Base-by-base conservation (phyloP, 2,329 filamentous ascomycete genomes). In the Teratosphaeria destructans region DNA sequence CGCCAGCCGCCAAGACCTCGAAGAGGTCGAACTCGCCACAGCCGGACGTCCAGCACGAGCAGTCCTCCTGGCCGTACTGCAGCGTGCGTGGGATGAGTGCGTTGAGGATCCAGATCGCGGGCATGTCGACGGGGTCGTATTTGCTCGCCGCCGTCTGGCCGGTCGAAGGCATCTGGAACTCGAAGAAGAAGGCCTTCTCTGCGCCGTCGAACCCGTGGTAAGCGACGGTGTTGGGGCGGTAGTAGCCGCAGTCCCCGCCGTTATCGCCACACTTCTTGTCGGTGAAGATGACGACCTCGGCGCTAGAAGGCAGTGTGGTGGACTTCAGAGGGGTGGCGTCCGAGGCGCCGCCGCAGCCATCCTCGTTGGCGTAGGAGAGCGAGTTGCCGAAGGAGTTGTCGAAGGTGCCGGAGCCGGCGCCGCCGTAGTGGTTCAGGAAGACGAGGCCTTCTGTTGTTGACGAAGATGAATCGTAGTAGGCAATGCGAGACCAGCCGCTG, bases 21-120 rank as follows among this genome's bases (percentile, higher is more conserved):
- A 87, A 85, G 58, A 91, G 79, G 68, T 93, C 89, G 62, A 88
- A 82, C 75, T 93, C 89, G 66, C 87, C 88, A 70, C 88, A 91
- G 43, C 83, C 84, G 67, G 70, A 78, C 12, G 73, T 74, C 87
- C 87, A 91, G 79, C 89, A 92, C 61, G 83, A 88, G 78, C 88
- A 92, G 2, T 75, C 72, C 7, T 76, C 71, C 55, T 76, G 75
- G 63, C 80, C 79, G 75, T 91, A 91, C 72, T 91, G 87, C 5
- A 81, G 76, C 5, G 86, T 85, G 61, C 85, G 84, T 29, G 87
- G 84, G 62, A 92, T 89, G 61, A 83, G 80, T 19, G 83, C 85
- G 74, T 92, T 92, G 61, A 92, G 81, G 56, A 86, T 77, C 89
- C 89, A 92, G 72, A 87, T 81, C 52, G 88, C 85, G 8, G 88